These are phyloP conservation scores for Euphrasia confusa DNA, from an alignment of 257 asterid species.

Conservation along the genomic window DNA sequence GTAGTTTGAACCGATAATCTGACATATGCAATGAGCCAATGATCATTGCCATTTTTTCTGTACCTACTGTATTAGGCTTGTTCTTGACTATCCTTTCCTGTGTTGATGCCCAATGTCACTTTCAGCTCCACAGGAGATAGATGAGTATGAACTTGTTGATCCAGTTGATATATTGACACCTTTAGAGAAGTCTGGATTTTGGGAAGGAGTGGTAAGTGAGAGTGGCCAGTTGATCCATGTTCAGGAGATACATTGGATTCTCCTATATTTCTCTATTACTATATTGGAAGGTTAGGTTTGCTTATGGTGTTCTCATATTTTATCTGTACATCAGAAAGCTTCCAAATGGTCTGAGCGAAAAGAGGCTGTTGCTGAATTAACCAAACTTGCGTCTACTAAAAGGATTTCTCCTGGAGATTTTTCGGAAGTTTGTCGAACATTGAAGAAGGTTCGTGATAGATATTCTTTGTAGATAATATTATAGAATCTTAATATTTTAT, in stretches of 20 bases:
- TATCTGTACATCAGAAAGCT: constrained; percentile 69
- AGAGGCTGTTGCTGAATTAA: constrained; percentile 93
- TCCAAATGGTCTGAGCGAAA: constrained; percentile 97
- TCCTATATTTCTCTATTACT: constrained; percentile 8
- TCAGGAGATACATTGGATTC: constrained; percentile 1
- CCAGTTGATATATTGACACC: constrained; percentile 96
- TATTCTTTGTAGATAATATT: constrained; percentile 1
- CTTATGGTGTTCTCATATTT: constrained; percentile 24
- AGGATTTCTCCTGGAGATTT: constrained; percentile 98
- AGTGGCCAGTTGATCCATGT: constrained; percentile 27
- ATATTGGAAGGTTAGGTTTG: constrained; percentile 4
- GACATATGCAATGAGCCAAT: neutral
- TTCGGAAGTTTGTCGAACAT: constrained; percentile 85
- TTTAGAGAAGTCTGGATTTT: constrained; percentile 94
- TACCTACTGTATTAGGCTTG: constrained; percentile 19
- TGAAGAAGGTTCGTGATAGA: constrained; percentile 64
- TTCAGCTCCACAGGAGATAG: constrained; percentile 92
- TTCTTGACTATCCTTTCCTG: constrained; percentile 20
- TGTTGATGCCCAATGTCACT: constrained; percentile 28
- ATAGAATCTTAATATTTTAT: constrained; percentile 3
- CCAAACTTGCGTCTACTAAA: constrained; percentile 94
- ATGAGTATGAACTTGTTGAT: constrained; percentile 96
- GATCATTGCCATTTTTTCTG: constrained; percentile 8
- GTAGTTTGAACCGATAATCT: constrained; percentile 5
- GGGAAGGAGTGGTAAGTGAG: constrained; percentile 94